Base-by-base conservation (phyloP, 2,329 filamentous ascomycete genomes). In the Fusarium nelsonii region DNA sequence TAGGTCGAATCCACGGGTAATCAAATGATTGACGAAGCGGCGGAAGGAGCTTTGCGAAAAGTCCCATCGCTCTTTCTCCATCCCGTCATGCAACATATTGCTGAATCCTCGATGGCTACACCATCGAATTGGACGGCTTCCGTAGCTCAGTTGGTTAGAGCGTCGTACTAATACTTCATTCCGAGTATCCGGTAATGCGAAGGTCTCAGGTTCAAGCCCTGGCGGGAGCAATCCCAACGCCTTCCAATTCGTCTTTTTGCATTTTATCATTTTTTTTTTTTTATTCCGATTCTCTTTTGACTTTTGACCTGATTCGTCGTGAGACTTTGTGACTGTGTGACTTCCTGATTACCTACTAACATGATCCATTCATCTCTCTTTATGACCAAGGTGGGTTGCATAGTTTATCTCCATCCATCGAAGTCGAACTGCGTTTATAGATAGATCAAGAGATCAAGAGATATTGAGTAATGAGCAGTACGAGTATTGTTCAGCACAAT, bases 91-190 rank as follows among this genome's bases (percentile, higher is more conserved):
- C 2, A 3, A 12, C 4, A 51, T 51, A 28, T 4, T 6, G 2
- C 1, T 9, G 8, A 6, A 51, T 1, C 6, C 9, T n/a, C 15
- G 2, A 12, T 6, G 2, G 0, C 1, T n/a, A 11, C 11, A 15
- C 6, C 15, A 56, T 28, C 58, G 48, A 56, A 63, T 55, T 55
- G 34, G 48, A 63, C 36, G 59, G 49, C 59, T 63, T 63, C 57
- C 58, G 58, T 60, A 60, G 57, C 57, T 60, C 57, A 60, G 57
- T 60, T 60, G 57, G 57, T 60, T 60, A 60, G 57, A 60, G 57
- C 57, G 57, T 60, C 57, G 57, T 60, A 60, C 57, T 60, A 60
- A 60, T 60, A 60, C 57, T 58, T 58, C 53, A 60, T 26, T 58
- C 57, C 16, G 57, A 60, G 30, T 60, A 60, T 60, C 12, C 53